Evolutionary conservation across 2,329 filamentous ascomycete species (phyloP).

Genomic region (Hypoxylon sp.): DNA sequence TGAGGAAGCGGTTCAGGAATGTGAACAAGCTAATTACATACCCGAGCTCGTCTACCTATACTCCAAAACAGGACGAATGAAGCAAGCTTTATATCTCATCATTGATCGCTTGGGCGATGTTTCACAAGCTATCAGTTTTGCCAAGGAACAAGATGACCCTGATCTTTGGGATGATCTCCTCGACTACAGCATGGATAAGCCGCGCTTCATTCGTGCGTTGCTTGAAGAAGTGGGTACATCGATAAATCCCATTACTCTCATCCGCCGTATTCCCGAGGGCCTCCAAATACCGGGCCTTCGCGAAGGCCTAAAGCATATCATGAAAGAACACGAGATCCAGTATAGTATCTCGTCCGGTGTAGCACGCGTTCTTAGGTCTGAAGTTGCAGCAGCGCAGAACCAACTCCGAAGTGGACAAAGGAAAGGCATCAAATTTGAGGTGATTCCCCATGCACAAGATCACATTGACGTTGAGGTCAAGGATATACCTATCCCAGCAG

Average conservation of each 20-base stretch:
- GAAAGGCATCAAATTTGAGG: constrained; percentile 89
- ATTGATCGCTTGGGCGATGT: constrained; percentile 94
- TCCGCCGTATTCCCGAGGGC: constrained; percentile 90
- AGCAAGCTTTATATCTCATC: constrained; percentile 90
- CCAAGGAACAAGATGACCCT: constrained; percentile 90
- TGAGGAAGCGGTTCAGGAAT: constrained; percentile 81
- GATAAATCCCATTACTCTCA: constrained; percentile 91
- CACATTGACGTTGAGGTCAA: constrained; percentile 61
- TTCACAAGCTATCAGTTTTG: constrained; percentile 91
- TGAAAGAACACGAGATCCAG: constrained; percentile 96
- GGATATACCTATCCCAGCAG: constrained; percentile 52
- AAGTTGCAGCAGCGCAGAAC: constrained; percentile 87
- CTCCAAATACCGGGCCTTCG: constrained; percentile 91
- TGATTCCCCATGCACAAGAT: constrained; percentile 63
- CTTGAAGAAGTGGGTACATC: constrained; percentile 94
- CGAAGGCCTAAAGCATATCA: constrained; percentile 89
- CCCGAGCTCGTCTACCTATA: constrained; percentile 96
- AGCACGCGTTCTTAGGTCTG: constrained; percentile 85
- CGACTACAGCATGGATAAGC: constrained; percentile 97
- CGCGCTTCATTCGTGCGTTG: constrained; percentile 90
- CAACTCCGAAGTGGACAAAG: constrained; percentile 83
- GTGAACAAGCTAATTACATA: constrained; percentile 83
- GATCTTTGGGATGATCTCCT: constrained; percentile 96
- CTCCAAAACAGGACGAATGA: constrained; percentile 94
- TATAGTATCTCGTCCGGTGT: constrained; percentile 92